Base-by-base conservation (phyloP, 2,329 filamentous ascomycete species). In the Rasamsonia emersonii region DNA sequence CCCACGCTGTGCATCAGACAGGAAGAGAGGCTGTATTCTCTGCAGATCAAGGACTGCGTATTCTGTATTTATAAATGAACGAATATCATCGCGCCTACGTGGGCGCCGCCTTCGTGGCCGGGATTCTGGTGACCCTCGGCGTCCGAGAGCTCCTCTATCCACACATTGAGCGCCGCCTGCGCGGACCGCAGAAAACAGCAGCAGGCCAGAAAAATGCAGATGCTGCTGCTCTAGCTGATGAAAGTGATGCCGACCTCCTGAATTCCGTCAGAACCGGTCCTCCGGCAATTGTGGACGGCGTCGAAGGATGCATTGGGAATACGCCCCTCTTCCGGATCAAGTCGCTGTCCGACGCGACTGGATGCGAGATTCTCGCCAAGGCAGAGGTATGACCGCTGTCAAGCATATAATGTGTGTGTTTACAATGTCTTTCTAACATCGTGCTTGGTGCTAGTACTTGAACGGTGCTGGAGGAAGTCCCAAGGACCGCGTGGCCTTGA, bases 391-490 rank as follows among this genome's bases (percentile, higher is more conserved):
- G 46, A 36, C 24, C n/a, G 17, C n/a, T 16, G 24, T 17, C 3
- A 11, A 18, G 11, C 24, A 17, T 26, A 18, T 28, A 21, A 14
- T 9, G 9, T 9, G 7, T 9, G 14, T 17, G 14, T n/a, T 8
- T 9, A 18, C 8, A 5, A 16, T 4, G 14, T 3, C 9, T 28
- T 13, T 36, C 41, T 50, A 27, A 49, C n/a, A n/a, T n/a, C n/a
- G n/a, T n/a, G n/a, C n/a, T n/a, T n/a, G n/a, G n/a, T n/a, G n/a
- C n/a, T 42, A 73, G 71, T 93, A 93, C 53, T 73, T 98, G 33
- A 96, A 98, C 62, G 91, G 88, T 30, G 89, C 88, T 3, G 91
- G 91, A 10, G 84, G 85, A 48, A 91, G 83, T 46, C 88, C 91
- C 24, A 98, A 98, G 60, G 91, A 98, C 60, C 77, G 91, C 32